Base-by-base conservation (phyloP, 2,329 filamentous ascomycete species). In the Colletotrichum sp. region DNA sequence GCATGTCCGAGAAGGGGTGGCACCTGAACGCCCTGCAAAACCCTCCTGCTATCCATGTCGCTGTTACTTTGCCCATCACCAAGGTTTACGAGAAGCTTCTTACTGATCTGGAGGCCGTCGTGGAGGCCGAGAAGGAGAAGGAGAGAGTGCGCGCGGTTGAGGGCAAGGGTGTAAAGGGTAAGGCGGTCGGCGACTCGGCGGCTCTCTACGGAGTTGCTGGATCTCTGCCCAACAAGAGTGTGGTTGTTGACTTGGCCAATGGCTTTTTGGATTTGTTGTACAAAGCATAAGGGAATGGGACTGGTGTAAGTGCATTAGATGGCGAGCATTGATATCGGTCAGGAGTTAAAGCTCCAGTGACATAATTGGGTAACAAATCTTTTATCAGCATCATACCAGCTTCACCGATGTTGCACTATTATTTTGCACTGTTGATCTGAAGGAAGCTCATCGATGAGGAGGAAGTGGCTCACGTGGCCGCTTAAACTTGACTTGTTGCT, bases 141-240 rank as follows among this genome's bases (percentile, higher is more conserved):
- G 95, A 96, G 83, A 88, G 94, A 72, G 94, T 93, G 78, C 89
- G 94, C 67, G 87, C 92, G 59, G 93, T 92, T 2, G 92, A 95
- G 85, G 93, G 93, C 13, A 94, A 93, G 85, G 89, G 89, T 0
- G 85, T 86, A 36, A 90, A 93, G 84, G 93, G 92, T 43, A 92
- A 93, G 83, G 92, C 91, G 28, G 90, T 92, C 80, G 95, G 95
- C 2, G 95, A 98, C 83, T 93, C 95, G 16, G 95, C 95, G 2
- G 96, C 96, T 6, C 86, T 99, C 77, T 99, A 99, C 85, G 97
- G 97, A 71, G 96, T 99, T 73, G 97, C 97, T 0, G 97, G 97
- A 7, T 98, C 95, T 81, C 86, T 99, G 84, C 97, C 97, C 2
- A 98, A 99, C 84, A 99, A 99, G 91, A 95, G 94, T 79, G 93